phyloP scores from a whole-genome alignment of 257 asterid genomes.

The Nicotiana attenuata region DNA sequence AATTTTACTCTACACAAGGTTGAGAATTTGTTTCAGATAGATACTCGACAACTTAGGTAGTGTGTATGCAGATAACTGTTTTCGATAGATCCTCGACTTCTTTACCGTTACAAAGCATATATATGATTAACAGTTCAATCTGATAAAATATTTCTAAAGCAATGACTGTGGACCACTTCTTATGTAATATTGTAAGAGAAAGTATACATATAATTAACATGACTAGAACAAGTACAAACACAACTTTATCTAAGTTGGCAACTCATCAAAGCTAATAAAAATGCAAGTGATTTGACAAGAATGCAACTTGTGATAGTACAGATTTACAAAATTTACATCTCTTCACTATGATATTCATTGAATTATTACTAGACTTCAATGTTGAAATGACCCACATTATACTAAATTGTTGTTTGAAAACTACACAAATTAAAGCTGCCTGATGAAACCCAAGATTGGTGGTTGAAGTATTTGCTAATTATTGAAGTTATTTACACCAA shows the following conservation, averaged over 20 bases:
- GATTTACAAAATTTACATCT: neutral
- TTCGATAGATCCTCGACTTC: too few relatives aligned
- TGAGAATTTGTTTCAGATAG: too few relatives aligned
- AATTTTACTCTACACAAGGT: too few relatives aligned
- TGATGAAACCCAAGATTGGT: conserved; percentile 67
- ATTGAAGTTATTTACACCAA: conserved; percentile 69
- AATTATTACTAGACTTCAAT: neutral
- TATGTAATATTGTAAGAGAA: neutral
- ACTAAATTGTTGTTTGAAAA: conserved; percentile 10
- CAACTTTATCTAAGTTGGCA: neutral
- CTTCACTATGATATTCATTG: neutral
- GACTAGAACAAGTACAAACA: neutral
- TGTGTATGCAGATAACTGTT: too few relatives aligned
- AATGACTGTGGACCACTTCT: too few relatives aligned
- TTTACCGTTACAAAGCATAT: too few relatives aligned
- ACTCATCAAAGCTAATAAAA: neutral
- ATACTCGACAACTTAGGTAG: too few relatives aligned
- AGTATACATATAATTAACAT: neutral
- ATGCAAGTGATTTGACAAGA: neutral
- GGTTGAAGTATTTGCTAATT: neutral
- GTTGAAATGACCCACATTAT: neutral
- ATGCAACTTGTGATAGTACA: neutral
- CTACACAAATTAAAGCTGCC: neutral
- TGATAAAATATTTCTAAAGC: too few relatives aligned
- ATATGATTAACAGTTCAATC: too few relatives aligned